phyloP scores from a whole-genome alignment of 176 grass and related monocot genomes.

The Aegilops longissima region DNA sequence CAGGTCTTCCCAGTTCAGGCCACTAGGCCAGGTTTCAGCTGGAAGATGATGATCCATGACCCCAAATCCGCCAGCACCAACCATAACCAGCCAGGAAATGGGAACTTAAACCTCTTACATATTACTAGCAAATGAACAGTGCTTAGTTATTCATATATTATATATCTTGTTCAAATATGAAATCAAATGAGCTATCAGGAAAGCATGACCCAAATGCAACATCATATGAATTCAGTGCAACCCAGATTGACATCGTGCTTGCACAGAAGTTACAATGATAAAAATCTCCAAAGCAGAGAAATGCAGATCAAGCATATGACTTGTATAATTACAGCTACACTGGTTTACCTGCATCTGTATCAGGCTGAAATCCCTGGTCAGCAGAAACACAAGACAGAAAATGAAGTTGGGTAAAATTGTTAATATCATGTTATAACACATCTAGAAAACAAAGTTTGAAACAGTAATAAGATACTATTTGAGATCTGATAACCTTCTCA shows the following conservation, averaged over 20 bases:
- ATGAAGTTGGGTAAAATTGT: not conserved
- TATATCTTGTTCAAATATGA: not conserved
- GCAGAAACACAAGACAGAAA: slow-evolving; percentile 24
- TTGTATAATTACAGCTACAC: not conserved
- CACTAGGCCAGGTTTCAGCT: not conserved
- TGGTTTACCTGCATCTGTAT: slow-evolving; percentile 43
- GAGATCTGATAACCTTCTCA: slow-evolving; percentile 53
- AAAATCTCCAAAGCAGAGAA: slow-evolving; percentile 9
- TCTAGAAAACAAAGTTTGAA: not conserved
- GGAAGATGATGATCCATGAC: not conserved
- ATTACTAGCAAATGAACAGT: not conserved
- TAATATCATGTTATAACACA: slow-evolving; percentile 12
- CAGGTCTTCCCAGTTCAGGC: not conserved
- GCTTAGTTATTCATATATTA: not conserved
- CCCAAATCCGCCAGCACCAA: not conserved
- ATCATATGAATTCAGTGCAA: not conserved
- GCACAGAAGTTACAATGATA: slow-evolving; percentile 10
- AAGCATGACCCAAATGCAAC: not conserved
- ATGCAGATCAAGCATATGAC: not conserved
- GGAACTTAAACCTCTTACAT: slow-evolving; percentile 1
- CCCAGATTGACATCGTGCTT: not conserved
- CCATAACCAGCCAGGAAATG: not conserved
- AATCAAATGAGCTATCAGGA: not conserved
- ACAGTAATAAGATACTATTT: slow-evolving; percentile 21
- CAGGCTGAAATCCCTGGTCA: slow-evolving; percentile 38